Evolutionary conservation across 441 rosid species (phyloP).

Genomic region (Biscutella auriculata): DNA sequence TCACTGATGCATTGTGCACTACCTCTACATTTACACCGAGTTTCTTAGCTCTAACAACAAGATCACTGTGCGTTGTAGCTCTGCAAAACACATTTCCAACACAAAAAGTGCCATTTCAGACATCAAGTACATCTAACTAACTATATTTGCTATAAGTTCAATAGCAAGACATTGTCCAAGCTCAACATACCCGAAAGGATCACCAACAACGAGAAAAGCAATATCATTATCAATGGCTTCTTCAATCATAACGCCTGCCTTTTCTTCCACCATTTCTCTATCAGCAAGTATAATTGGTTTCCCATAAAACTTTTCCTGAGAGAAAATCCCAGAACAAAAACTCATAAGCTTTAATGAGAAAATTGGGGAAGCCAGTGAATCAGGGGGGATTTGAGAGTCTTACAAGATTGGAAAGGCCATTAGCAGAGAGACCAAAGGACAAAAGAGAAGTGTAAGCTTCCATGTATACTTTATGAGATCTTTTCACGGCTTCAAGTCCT

Average conservation of each 20-base stretch:
- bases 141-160: neutral
- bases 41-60: conserved; percentile 79
- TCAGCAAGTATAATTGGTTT: conserved; percentile 61
- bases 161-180: neutral
- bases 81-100: conserved; percentile 22
- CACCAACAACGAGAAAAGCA: conserved; percentile 85
- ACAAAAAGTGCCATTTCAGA: neutral
- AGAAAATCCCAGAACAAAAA: neutral
- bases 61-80: conserved; percentile 86
- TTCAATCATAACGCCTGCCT: conserved; percentile 46
- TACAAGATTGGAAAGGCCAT: conserved; percentile 74
- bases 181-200: conserved; percentile 56
- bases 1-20: conserved; percentile 82
- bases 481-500: conserved; percentile 74
- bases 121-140: neutral
- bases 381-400: neutral
- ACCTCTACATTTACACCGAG: conserved; percentile 62
- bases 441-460: conserved; percentile 95
- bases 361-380: neutral
- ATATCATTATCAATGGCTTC: conserved; percentile 45
- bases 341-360: neutral
- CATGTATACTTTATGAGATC: conserved; percentile 65
- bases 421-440: conserved; percentile 68
- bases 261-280: conserved; percentile 90
- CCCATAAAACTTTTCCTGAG: conserved; percentile 65